These are phyloP conservation scores for Lolium rigidum DNA, from an alignment of 176 grass and related monocot genomes.

Conservation along the genomic window DNA sequence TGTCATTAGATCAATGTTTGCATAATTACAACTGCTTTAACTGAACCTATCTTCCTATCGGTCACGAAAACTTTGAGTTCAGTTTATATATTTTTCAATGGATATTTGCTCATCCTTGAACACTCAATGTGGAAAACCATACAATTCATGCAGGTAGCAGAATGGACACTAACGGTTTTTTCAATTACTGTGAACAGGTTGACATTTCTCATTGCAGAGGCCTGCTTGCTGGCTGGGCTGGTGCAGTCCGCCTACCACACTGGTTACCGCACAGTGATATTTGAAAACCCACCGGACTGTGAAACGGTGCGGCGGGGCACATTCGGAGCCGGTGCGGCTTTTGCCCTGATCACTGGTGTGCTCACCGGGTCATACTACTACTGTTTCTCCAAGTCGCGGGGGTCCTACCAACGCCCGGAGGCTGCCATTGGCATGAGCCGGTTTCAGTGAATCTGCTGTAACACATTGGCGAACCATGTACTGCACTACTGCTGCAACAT, in stretches of 20 bases:
- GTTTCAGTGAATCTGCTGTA: neutral
- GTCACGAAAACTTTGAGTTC: neutral
- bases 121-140: neutral
- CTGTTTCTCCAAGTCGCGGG: slow-evolving; percentile 61
- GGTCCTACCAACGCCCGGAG: slow-evolving; percentile 40
- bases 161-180: neutral
- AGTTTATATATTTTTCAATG: neutral
- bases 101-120: slow-evolving; percentile 8
- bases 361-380: slow-evolving; percentile 78
- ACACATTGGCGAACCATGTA: slow-evolving; percentile 23
- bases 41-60: neutral
- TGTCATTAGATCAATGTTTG: neutral
- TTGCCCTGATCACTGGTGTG: slow-evolving; percentile 67
- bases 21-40: neutral
- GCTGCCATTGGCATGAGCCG: slow-evolving; percentile 68
- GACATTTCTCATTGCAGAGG: slow-evolving; percentile 77
- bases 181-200: slow-evolving; percentile 51
- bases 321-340: slow-evolving; percentile 78
- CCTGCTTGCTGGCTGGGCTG: slow-evolving; percentile 75
- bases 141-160: neutral
- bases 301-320: slow-evolving; percentile 65
- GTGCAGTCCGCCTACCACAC: slow-evolving; percentile 88
- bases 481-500: slow-evolving; percentile 3
- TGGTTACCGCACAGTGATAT: slow-evolving; percentile 56
- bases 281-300: slow-evolving; percentile 66